Evolutionary conservation across 2,329 filamentous ascomycete species (phyloP), one percentile per base, ranked within the genome.

Genomic region (Diaporthe citriasiana): DNA sequence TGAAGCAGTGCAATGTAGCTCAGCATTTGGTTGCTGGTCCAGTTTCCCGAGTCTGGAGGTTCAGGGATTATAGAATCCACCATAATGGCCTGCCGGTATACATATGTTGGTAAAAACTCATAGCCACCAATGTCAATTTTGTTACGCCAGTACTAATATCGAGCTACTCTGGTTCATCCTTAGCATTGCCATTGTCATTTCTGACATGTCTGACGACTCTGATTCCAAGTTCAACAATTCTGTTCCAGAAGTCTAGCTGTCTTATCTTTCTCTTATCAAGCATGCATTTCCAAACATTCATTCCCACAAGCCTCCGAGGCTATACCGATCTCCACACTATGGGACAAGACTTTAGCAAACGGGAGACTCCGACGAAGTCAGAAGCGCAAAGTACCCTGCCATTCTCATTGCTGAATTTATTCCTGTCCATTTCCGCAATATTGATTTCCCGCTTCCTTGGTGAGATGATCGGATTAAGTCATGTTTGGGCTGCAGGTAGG

Each of bases 241-340:
- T 17, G 3, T 57, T 2, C 5, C 56, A 40, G 7, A 25, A 40
- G 4, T 22, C 25, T 35, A 17, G 4, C 33, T 40, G 25, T 17
- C 17, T 2, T n/a, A 59, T 25, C 22, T 1, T 17, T n/a, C 17
- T 12, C 22, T 40, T 1, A 59, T 35, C n/a, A 25, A 59, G 4
- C 56, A 59, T 59, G 56, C 56, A 59, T 59, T 59, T 59, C 35
- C 56, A 59, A 17, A 25, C 56, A 40, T 25, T 12, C 17, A 2
- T 25, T 40, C 35, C 33, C 4, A 12, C 33, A 25, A 59, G 35
- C 56, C 10, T 59, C 4, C 8, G n/a, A 40, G 19, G 6, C 12
- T 5, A 4, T 9, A 35, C 56, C 19, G 22, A 25, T 4, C 35
- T 40, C 8, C n/a, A 59, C 12, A 9, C 12, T 13, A 15, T 25